Evolutionary conservation across 2,329 filamentous ascomycete species (phyloP).

Genomic region (Penicillium sp.): DNA sequence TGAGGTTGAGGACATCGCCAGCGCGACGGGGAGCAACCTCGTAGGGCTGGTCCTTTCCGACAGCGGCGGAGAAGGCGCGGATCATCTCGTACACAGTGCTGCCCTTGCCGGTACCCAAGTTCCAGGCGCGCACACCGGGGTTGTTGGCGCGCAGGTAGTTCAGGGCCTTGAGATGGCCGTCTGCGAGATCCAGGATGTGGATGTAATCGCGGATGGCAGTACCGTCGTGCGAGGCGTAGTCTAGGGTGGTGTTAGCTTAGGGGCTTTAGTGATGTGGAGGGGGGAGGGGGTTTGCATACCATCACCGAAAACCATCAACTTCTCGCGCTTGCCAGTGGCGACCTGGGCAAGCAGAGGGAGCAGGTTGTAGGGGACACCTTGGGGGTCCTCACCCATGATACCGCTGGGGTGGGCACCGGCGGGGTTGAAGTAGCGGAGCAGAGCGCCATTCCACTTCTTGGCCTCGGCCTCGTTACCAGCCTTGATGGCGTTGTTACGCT

Average conservation of each 20-base stretch:
- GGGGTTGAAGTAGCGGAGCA: constrained; percentile 96
- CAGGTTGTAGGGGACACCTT: constrained; percentile 91
- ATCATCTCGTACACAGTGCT: constrained; percentile 97
- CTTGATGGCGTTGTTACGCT: constrained; percentile 75
- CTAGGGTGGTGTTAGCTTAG: constrained; percentile 39
- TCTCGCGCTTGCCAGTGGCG: constrained; percentile 86
- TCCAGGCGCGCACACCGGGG: constrained; percentile 91
- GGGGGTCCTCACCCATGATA: constrained; percentile 95
- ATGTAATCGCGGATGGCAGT: constrained; percentile 68
- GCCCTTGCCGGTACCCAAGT: constrained; percentile 85
- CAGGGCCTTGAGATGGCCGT: constrained; percentile 58
- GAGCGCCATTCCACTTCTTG: constrained; percentile 82
- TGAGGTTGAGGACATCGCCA: constrained; percentile 89
- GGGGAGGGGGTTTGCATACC: constrained; percentile 48
- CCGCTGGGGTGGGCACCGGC: constrained; percentile 88
- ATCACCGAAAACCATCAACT: constrained; percentile 87
- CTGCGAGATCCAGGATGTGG: constrained; percentile 43
- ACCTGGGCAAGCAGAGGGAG: constrained; percentile 91
- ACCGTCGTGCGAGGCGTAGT: constrained; percentile 58
- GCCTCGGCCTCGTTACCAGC: constrained; percentile 58
- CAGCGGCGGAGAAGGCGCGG: constrained; percentile 79
- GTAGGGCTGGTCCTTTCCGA: constrained; percentile 78
- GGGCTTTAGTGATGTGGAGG: not conserved
- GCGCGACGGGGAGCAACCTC: constrained; percentile 71
- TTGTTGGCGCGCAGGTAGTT: constrained; percentile 48